Evolutionary conservation across 192 early-diverging fungal genomes (phyloP).

Genomic region (Gigaspora rosea): DNA sequence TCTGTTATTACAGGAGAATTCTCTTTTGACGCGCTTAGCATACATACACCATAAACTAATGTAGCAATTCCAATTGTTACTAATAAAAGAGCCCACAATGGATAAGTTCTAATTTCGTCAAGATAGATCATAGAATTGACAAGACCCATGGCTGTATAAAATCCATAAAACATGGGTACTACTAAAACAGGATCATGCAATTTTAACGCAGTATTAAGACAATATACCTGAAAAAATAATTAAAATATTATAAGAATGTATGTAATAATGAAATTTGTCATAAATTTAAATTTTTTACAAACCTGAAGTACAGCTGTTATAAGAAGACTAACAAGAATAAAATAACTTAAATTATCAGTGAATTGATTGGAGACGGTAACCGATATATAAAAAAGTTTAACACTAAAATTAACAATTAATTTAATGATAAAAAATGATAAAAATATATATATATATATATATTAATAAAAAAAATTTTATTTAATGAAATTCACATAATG

Average conservation of each 20-base stretch:
- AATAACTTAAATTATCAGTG: slow-evolving; percentile 53
- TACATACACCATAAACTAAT: slow-evolving; percentile 55
- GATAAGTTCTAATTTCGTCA: slow-evolving; percentile 51
- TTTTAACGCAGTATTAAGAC: slow-evolving; percentile 59
- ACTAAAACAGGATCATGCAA: slow-evolving; percentile 60
- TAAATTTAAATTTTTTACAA: not conserved
- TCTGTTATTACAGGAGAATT: slow-evolving; percentile 8
- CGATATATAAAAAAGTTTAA: slow-evolving; percentile 46
- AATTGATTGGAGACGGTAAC: slow-evolving; percentile 51
- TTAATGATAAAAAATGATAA: not conserved
- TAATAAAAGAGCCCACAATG: slow-evolving; percentile 50
- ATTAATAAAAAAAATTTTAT: not conserved
- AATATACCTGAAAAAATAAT: slow-evolving; percentile 51
- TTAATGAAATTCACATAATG: not conserved
- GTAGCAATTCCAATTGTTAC: slow-evolving; percentile 54
- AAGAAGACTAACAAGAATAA: slow-evolving; percentile 51
- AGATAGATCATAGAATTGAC: slow-evolving; percentile 63
- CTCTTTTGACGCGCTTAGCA: slow-evolving; percentile 50
- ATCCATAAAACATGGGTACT: slow-evolving; percentile 61
- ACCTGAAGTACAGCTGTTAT: slow-evolving; percentile 59
- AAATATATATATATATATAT: not conserved
- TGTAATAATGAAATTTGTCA: not conserved
- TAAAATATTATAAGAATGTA: not conserved
- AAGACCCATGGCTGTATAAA: slow-evolving; percentile 55
- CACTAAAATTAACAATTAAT: slow-evolving; percentile 33